phyloP scores from a whole-genome alignment of 352 stramenopile species.

The Plasmopara muralis region DNA sequence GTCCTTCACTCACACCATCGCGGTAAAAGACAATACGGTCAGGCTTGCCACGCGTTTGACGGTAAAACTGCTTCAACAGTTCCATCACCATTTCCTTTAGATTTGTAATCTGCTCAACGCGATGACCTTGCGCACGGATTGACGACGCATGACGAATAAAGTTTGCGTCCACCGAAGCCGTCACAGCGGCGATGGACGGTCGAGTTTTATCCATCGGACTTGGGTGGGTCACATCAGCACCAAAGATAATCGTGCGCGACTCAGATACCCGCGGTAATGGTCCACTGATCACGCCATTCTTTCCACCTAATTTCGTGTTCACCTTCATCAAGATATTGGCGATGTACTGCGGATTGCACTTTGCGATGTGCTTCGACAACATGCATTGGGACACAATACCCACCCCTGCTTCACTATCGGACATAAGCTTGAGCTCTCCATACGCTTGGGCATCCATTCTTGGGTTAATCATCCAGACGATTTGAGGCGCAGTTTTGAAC shows the following conservation, averaged over 20 bases:
- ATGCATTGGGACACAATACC: conserved; percentile 74
- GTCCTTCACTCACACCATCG: conserved; percentile 85
- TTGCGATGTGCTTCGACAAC: conserved; percentile 53
- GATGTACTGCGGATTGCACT: conserved; percentile 58
- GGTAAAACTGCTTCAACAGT: conserved; percentile 71
- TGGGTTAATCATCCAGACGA: conserved; percentile 61
- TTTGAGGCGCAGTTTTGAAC: conserved; percentile 30
- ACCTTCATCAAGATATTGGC: conserved; percentile 76
- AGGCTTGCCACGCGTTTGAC: conserved; percentile 44
- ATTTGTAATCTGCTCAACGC: conserved; percentile 70
- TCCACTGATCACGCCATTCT: conserved; percentile 47
- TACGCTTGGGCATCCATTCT: conserved; percentile 39
- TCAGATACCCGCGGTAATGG: conserved; percentile 38
- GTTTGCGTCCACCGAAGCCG: conserved; percentile 69
- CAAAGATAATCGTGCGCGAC: conserved; percentile 69
- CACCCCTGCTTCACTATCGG: conserved; percentile 52
- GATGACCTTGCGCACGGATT: conserved; percentile 66
- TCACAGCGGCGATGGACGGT: conserved; percentile 74
- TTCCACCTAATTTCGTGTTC: conserved; percentile 69
- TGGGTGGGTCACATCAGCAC: conserved; percentile 79
- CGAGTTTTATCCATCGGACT: conserved; percentile 62
- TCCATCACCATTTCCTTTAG: conserved; percentile 59
- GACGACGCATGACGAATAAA: conserved; percentile 61
- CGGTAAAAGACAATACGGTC: conserved; percentile 80
- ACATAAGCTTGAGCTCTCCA: conserved; percentile 68